Conservation (phyloP, 768 basidiomycete genomes). For the Mycena maculata region DNA sequence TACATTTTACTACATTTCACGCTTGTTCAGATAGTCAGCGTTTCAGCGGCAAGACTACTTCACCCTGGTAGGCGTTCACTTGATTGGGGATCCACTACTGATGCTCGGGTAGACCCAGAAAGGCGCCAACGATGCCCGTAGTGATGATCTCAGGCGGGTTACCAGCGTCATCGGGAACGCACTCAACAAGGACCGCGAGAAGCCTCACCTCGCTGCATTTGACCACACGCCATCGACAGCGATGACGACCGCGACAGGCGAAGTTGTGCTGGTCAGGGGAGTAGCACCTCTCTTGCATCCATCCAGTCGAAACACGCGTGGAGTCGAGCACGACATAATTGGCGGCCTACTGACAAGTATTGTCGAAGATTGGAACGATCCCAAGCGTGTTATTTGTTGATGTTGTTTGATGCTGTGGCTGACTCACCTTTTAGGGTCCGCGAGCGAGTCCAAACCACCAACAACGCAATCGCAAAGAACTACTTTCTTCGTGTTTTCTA, state of each 20-base stretch:
- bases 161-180: neutral
- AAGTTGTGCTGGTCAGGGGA: neutral
- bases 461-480: neutral
- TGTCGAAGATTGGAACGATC: neutral
- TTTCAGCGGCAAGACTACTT: too few relatives aligned
- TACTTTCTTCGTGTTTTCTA: neutral
- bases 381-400: conserved; percentile 1
- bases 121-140: conserved; percentile 2
- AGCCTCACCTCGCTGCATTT: neutral
- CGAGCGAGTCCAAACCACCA: too few relatives aligned
- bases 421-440: too few relatives aligned
- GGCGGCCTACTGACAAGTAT: conserved; percentile 7
- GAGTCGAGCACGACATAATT: conserved; percentile 8
- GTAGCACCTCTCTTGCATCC: neutral
- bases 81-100: neutral
- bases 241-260: neutral
- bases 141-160: conserved; percentile 4
- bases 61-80: neutral
- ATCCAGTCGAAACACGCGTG: neutral
- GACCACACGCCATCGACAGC: conserved; percentile 16
- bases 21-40: too few relatives aligned
- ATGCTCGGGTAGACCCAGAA: neutral
- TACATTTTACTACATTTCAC: too few relatives aligned
- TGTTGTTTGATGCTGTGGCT: neutral
- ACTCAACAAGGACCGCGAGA: conserved; percentile 5